phyloP scores from a whole-genome alignment of 2,329 filamentous ascomycete species.

The Cryphonectria radicalis region DNA sequence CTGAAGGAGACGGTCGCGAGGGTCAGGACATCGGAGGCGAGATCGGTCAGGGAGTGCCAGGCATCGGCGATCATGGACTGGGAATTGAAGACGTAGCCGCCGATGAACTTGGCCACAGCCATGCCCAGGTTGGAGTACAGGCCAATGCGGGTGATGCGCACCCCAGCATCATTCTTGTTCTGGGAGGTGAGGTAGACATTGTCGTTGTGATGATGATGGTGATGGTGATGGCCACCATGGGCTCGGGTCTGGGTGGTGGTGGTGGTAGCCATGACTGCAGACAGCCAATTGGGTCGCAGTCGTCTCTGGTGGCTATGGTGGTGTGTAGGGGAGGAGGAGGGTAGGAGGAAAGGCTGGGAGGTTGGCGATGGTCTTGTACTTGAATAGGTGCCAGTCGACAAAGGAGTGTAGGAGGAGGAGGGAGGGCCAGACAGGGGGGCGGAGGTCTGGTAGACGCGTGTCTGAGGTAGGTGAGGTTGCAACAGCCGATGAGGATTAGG shows the following conservation, averaged over 20 bases:
- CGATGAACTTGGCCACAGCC: constrained; percentile 90
- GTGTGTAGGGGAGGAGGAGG: constrained; percentile 25
- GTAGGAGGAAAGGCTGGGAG: constrained; percentile 22
- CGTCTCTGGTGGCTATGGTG: constrained; percentile 21
- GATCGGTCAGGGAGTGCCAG: constrained; percentile 92
- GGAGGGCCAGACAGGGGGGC: constrained; percentile 29
- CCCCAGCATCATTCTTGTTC: constrained; percentile 90
- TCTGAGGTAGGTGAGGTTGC: constrained; percentile 14
- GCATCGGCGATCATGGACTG: constrained; percentile 92
- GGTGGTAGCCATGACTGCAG: constrained; percentile 34
- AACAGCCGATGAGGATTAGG: constrained; percentile 37
- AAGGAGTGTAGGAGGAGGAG: constrained; percentile 29
- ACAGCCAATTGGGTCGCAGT: constrained; percentile 32
- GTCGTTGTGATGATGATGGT: constrained; percentile 78
- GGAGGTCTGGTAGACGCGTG: constrained; percentile 39
- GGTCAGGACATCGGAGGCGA: constrained; percentile 93
- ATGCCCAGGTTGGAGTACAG: constrained; percentile 90
- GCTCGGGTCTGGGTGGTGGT: constrained; percentile 39
- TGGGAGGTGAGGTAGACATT: constrained; percentile 79
- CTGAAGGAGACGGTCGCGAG: constrained; percentile 94
- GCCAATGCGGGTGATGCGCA: constrained; percentile 89
- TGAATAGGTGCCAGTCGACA: constrained; percentile 24
- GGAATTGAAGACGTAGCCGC: constrained; percentile 93
- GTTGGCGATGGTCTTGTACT: constrained; percentile 20
- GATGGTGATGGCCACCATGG: constrained; percentile 55